phyloP scores from a whole-genome alignment of 2,329 filamentous ascomycete genomes.

The Aspergillus ochraceoroseus region DNA sequence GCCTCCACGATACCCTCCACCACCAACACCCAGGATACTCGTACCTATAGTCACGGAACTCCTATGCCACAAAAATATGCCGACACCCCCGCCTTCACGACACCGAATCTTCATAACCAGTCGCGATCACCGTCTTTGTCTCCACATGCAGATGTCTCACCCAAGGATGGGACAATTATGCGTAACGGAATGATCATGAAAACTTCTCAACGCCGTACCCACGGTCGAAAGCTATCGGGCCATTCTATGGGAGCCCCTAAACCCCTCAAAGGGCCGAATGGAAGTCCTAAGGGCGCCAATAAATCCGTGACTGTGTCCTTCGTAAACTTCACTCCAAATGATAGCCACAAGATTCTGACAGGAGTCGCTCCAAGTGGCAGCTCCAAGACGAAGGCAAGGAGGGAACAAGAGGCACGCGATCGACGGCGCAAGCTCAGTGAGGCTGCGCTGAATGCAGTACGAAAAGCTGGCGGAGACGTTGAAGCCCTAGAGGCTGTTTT shows the following conservation, averaged over 20 bases:
- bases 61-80: constrained; percentile 25
- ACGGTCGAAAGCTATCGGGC: constrained; percentile 41
- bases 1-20: constrained; percentile 23
- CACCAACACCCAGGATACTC: constrained; percentile 16
- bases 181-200: constrained; percentile 28
- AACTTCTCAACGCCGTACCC: constrained; percentile 34
- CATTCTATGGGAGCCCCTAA: constrained; percentile 32
- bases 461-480: constrained; percentile 45
- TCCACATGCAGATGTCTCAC: constrained; percentile 31
- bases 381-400: constrained; percentile 86
- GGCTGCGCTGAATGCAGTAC: constrained; percentile 42
- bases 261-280: constrained; percentile 29
- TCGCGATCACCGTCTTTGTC: constrained; percentile 40
- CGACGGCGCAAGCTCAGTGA: constrained; percentile 52
- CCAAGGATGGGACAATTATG: constrained; percentile 26
- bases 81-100: constrained; percentile 28
- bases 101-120: constrained; percentile 25
- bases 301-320: constrained; percentile 58
- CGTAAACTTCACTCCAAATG: constrained; percentile 82
- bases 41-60: constrained; percentile 19
- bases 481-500: constrained; percentile 42
- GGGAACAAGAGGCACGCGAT: constrained; percentile 83
- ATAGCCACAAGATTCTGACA: constrained; percentile 72
- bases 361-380: constrained; percentile 89
- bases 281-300: constrained; percentile 30